Evolutionary conservation across 164 flowering plant species (phyloP), one percentile per base, ranked within the genome.

Genomic region (Vitis cinerea): DNA sequence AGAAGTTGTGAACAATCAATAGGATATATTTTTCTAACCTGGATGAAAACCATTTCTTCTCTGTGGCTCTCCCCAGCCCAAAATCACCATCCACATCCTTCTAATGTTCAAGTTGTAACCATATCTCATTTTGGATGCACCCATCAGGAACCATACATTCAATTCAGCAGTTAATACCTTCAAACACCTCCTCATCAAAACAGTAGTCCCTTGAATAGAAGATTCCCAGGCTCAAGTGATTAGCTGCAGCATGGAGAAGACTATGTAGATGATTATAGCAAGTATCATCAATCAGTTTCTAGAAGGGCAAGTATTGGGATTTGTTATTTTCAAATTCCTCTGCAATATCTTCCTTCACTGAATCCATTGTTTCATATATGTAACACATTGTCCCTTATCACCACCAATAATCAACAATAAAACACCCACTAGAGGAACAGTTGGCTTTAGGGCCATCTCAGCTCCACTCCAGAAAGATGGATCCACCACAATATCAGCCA

Each of bases 321-420:
- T 75, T 71, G 60, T 75, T 78, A 63, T 62, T 37, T 16, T 72
- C 68, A 12, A 83, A 77, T 56, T 78, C 85, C 60, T 66, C 61
- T 68, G 73, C 68, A 44, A 92, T 86, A 0, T 74, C 73, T 66
- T 90, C 94, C 68, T 92, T 92, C 10, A 69, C 84, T 60, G 85
- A 88, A 71, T 90, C 97, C 78, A 88, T 83, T 2, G 89, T 81
- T 71, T 92, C 93, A 51, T 92, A 92, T 65, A 92, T 82, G 79
- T 63, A 81, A 19, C 86, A 90, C 50, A 82, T 66, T 74, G 78
- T 27, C 81, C 83, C 52, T 73, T 78, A 49, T 64, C 65, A 54
- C 74, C 76, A 11, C 61, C 73, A 54, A 68, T 59, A 31, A 84
- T 61, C 64, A 84, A 70, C 47, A 62, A 65, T 16, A 86, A 15